Evolutionary conservation across 345 rosid genomes (phyloP), one percentile per base, ranked within the genome.

Genomic region (Salix caprea): DNA sequence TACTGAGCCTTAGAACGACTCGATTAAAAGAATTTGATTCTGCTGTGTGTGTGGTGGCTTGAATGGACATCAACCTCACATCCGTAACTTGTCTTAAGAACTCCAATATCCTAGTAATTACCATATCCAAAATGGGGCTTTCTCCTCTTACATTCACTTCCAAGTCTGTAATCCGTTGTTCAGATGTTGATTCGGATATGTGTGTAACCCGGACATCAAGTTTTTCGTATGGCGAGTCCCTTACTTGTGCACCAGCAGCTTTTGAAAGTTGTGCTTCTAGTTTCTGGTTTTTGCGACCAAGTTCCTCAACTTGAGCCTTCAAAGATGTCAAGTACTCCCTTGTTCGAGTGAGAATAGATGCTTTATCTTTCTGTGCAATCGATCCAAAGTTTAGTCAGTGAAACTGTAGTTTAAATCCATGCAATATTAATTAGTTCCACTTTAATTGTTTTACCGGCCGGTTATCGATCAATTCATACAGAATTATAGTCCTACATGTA

Each of bases 281-380:
- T 67, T 79, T 72, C 46, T 78, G 77, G 74, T 85, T 92, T 82
- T 74, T 86, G 52, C 76, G 66, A 36, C 69, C 50, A 7, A 95
- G 88, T 69, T 89, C 89, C 23, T 78, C 83, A n/a, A 92, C 74
- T 77, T 90, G 92, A 7, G 75, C 79, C 75, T 77, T 87, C 83
- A 95, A 76, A 26, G 80, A 79, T 16, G 74, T 78, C 75, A 92
- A 66, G 76, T 87, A 76, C 40, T 92, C 96, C 80, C 89, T 87
- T 34, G 96, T 85, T 52, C 73, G 79, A 6, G 74, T 37, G 2
- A 94, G 94, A 70, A 94, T 78, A 6, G 97, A 87, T 19, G 91
- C 92, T 76, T 89, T 94, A 84, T 92, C 97, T 80, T 82, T 93
- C 97, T 91, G 79, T 50, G 61, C 14, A 34, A 71, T 62, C 50